Evolutionary conservation across 2,329 filamentous ascomycete species (phyloP).

Genomic region (Emergomyces orientalis): DNA sequence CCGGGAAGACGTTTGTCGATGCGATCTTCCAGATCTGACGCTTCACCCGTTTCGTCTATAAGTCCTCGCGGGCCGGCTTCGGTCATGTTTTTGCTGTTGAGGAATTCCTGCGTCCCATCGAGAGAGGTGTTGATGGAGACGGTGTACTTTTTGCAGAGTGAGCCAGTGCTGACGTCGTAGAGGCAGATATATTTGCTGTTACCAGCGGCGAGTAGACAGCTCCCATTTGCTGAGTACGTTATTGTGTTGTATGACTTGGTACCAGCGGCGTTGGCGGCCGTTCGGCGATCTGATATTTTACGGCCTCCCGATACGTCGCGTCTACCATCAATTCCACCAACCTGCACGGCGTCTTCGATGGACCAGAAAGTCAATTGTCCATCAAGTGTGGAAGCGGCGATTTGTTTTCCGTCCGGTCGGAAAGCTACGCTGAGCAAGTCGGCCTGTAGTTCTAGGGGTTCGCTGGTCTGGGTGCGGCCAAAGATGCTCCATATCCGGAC

Average conservation of each 20-base stretch:
- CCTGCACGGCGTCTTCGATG: constrained; percentile 75
- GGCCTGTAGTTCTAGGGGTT: constrained; percentile 82
- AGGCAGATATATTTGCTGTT: constrained; percentile 98
- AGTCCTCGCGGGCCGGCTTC: constrained; percentile 78
- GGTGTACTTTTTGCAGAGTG: constrained; percentile 87
- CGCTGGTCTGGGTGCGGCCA: constrained; percentile 83
- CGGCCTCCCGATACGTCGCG: constrained; percentile 89
- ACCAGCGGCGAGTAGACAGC: constrained; percentile 78
- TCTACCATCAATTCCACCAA: constrained; percentile 76
- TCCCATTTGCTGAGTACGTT: constrained; percentile 84
- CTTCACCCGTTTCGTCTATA: constrained; percentile 81
- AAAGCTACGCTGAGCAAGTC: constrained; percentile 83
- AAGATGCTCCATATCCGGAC: constrained; percentile 96
- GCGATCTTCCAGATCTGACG: constrained; percentile 78
- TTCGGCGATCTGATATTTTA: constrained; percentile 76
- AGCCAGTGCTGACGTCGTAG: constrained; percentile 89
- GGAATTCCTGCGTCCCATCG: constrained; percentile 90
- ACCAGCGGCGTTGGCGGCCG: constrained; percentile 79
- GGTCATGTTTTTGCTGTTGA: constrained; percentile 85
- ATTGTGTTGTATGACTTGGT: constrained; percentile 87
- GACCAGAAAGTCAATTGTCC: constrained; percentile 95
- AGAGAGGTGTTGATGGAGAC: constrained; percentile 93
- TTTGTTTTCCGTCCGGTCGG: constrained; percentile 79
- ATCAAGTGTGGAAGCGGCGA: constrained; percentile 86
- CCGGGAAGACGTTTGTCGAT: constrained; percentile 73